phyloP scores from a whole-genome alignment of 1,284 basidiomycete genomes.

The Cutaneotrichosporon curvatum region DNA sequence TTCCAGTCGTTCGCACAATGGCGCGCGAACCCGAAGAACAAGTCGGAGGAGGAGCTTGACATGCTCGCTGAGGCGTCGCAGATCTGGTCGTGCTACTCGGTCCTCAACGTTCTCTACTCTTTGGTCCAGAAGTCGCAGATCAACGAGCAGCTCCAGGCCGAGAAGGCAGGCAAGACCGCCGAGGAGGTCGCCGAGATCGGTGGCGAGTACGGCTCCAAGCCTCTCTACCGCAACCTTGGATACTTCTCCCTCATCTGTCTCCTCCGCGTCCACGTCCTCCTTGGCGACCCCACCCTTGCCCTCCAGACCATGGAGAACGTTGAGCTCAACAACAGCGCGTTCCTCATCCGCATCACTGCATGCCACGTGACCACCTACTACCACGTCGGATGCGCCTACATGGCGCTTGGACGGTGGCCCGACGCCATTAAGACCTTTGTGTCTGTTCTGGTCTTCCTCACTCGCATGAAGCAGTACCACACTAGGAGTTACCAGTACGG shows the following conservation, averaged over 20 bases:
- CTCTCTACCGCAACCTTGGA: conserved; percentile 91
- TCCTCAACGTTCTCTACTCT: conserved; percentile 95
- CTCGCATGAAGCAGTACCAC: conserved; percentile 89
- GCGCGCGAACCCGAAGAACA: conserved; percentile 74
- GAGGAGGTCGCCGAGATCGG: conserved; percentile 79
- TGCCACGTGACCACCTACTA: conserved; percentile 81
- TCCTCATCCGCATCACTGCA: conserved; percentile 84
- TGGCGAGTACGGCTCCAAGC: conserved; percentile 83
- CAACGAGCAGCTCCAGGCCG: conserved; percentile 84
- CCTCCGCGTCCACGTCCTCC: conserved; percentile 86
- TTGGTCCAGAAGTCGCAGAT: conserved; percentile 94
- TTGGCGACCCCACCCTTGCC: conserved; percentile 85
- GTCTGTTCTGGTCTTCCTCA: conserved; percentile 85
- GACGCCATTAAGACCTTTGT: conserved; percentile 92
- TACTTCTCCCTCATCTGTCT: conserved; percentile 96
- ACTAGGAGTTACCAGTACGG: conserved; percentile 95
- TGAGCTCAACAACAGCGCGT: conserved; percentile 70
- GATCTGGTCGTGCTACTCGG: conserved; percentile 95
- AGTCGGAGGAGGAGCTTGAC: conserved; percentile 80
- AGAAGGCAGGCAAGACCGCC: conserved; percentile 66
- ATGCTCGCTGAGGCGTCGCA: conserved; percentile 68
- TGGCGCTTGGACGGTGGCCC: conserved; percentile 87
- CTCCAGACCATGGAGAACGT: conserved; percentile 93
- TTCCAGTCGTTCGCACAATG: conserved; percentile 94
- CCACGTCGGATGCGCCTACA: conserved; percentile 93